Percentiles rank a stretch among this genome's conserved stretches.
These are phyloP conservation scores for Beauveria asiatica DNA, from an alignment of 2,329 filamentous ascomycete genomes.

Conservation along the genomic window DNA sequence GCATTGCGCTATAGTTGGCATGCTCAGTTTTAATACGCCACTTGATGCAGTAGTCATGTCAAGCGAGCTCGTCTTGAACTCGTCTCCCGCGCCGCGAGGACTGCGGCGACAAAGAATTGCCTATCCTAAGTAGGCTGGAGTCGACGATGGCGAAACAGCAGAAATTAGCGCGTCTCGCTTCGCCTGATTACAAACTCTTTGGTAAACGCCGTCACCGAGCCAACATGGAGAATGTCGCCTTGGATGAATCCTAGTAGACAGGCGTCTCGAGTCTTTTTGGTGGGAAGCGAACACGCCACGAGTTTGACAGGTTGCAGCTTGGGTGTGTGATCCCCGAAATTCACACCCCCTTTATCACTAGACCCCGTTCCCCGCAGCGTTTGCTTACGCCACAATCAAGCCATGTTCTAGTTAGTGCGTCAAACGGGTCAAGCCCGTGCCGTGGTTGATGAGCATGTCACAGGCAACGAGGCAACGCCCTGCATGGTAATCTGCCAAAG, in stretches of 20 bases:
- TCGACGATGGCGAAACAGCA: background rate
- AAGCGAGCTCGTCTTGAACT: background rate
- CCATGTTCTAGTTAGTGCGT: conserved; percentile 6
- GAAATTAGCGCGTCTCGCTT: background rate
- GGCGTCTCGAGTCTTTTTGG: background rate
- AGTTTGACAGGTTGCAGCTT: background rate
- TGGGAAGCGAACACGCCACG: background rate
- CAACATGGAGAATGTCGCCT: background rate
- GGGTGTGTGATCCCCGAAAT: conserved; percentile 1
- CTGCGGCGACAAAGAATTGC: background rate
- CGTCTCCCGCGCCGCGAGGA: background rate
- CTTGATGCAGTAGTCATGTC: background rate
- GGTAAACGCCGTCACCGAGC: background rate
- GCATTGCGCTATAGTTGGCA: background rate
- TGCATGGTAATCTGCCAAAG: background rate
- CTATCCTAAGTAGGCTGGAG: background rate
- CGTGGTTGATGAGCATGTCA: background rate
- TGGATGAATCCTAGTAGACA: background rate
- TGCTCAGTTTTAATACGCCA: background rate
- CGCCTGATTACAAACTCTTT: background rate
- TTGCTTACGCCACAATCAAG: conserved; percentile 4
- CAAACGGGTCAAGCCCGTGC: background rate
- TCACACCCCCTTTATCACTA: background rate
- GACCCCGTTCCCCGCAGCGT: conserved; percentile 6
- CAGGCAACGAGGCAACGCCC: background rate